Percentiles rank a stretch among this genome's conserved stretches.
These are phyloP conservation scores for Fusarium sacchari DNA, from an alignment of 2,329 filamentous ascomycete species.

Conservation along the genomic window DNA sequence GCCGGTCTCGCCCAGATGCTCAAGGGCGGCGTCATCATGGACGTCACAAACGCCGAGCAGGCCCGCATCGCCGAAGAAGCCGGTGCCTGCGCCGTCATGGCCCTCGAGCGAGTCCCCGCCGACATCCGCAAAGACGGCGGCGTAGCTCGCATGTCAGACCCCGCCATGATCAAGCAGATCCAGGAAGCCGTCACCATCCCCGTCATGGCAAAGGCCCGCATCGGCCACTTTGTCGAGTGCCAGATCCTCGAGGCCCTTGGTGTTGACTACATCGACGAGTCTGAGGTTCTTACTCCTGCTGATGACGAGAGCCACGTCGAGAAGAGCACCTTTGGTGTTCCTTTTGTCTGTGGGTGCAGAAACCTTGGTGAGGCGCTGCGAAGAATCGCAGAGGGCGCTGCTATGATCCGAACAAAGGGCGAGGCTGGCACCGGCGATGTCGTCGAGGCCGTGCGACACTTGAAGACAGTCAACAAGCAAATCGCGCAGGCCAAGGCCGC, in stretches of 20 bases:
- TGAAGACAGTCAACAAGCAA: slow-evolving; percentile 87
- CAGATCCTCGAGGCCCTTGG: slow-evolving; percentile 96
- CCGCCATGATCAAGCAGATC: slow-evolving; percentile 92
- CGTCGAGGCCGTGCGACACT: slow-evolving; percentile 95
- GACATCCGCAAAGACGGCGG: slow-evolving; percentile 94
- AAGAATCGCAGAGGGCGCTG: slow-evolving; percentile 90
- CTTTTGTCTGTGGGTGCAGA: slow-evolving; percentile 96
- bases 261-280: slow-evolving; percentile 98
- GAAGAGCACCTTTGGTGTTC: slow-evolving; percentile 83
- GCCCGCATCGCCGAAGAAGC: slow-evolving; percentile 98
- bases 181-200: slow-evolving; percentile 95
- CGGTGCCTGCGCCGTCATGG: slow-evolving; percentile 97
- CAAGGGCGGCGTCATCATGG: slow-evolving; percentile 99
- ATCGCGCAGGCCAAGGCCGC: slow-evolving; percentile 84
- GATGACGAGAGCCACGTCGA: slow-evolving; percentile 92
- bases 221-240: slow-evolving; percentile 98
- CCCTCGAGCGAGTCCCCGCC: slow-evolving; percentile 94
- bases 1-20: slow-evolving; percentile 96
- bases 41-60: slow-evolving; percentile 93
- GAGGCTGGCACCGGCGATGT: slow-evolving; percentile 98
- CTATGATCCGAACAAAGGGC: slow-evolving; percentile 99
- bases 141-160: slow-evolving; percentile 97
- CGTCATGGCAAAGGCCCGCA: slow-evolving; percentile 98
- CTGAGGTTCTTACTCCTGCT: slow-evolving; percentile 95
- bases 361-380: slow-evolving; percentile 93